Conservation (phyloP, 2,329 filamentous ascomycete species). For the Tolypocladium ophioglossoides region DNA sequence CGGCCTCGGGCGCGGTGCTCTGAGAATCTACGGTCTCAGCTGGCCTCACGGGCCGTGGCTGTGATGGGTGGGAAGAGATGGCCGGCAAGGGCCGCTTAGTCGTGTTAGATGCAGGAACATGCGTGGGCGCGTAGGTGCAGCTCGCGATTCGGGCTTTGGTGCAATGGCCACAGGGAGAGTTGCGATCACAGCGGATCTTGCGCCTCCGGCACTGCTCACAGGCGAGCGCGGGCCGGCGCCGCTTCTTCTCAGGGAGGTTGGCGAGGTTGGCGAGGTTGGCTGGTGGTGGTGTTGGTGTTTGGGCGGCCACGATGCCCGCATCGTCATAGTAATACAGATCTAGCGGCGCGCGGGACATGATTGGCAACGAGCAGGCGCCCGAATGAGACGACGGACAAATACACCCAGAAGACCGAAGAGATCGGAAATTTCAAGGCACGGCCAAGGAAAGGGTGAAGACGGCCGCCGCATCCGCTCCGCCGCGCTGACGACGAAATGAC, state of each 20-base stretch:
- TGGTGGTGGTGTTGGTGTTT: neutral
- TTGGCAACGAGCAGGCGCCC: neutral
- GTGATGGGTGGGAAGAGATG: neutral
- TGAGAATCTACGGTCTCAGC: neutral
- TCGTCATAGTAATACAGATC: neutral
- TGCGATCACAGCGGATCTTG: conserved; percentile 52
- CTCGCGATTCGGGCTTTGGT: conserved; percentile 40
- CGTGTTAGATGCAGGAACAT: conserved; percentile 17
- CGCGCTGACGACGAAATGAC: neutral
- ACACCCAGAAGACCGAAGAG: neutral
- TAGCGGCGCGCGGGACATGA: neutral
- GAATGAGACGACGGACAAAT: neutral
- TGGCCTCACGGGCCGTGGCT: neutral
- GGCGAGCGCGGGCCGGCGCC: conserved; percentile 32
- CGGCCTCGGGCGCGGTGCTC: neutral
- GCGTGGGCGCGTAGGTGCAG: conserved; percentile 39
- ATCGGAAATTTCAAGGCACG: neutral
- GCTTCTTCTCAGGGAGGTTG: conserved; percentile 20
- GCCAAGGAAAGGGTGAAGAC: neutral
- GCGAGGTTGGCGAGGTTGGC: no score
- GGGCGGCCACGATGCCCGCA: no score
- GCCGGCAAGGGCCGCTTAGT: conserved; percentile 1
- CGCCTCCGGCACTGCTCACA: conserved; percentile 48
- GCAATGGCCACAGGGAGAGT: conserved; percentile 49
- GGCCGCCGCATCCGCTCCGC: neutral